These are phyloP conservation scores for Galerina marginata DNA, from an alignment of 768 basidiomycete genomes.

Conservation along the genomic window DNA sequence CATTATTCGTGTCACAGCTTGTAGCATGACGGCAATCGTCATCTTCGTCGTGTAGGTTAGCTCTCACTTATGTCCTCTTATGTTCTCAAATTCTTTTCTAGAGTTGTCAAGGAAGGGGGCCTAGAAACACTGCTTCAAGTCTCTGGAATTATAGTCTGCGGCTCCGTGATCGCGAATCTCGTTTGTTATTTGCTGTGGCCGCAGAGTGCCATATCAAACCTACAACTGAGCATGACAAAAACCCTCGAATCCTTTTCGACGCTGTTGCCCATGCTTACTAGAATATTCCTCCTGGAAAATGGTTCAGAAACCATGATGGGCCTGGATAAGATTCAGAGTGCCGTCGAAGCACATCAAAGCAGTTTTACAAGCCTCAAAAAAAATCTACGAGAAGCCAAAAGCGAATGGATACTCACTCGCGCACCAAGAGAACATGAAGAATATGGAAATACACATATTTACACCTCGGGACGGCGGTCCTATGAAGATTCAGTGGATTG, in stretches of 20 bases:
- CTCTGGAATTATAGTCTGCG: slow-evolving; percentile 76
- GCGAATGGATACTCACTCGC: slow-evolving; percentile 67
- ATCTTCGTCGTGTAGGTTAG: slow-evolving; percentile 76
- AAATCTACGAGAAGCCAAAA: slow-evolving; percentile 84
- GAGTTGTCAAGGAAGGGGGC: slow-evolving; percentile 91
- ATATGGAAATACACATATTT: slow-evolving; percentile 20
- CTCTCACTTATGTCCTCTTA: neutral
- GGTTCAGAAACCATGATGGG: slow-evolving; percentile 54
- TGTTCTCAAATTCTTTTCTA: slow-evolving; percentile 31
- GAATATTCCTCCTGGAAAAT: slow-evolving; percentile 84
- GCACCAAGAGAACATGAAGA: slow-evolving; percentile 32
- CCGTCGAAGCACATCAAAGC: slow-evolving; percentile 84
- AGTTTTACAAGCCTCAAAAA: slow-evolving; percentile 91
- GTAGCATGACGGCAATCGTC: slow-evolving; percentile 84
- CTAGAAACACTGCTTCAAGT: slow-evolving; percentile 74
- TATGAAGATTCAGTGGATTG: slow-evolving; percentile 89
- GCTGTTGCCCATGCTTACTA: slow-evolving; percentile 79
- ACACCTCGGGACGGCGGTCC: slow-evolving; percentile 49
- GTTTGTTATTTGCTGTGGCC: slow-evolving; percentile 88
- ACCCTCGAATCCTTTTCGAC: slow-evolving; percentile 90
- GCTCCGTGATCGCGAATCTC: slow-evolving; percentile 78
- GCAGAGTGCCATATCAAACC: slow-evolving; percentile 79
- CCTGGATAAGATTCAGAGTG: slow-evolving; percentile 71
- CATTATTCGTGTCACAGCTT: slow-evolving; percentile 51
- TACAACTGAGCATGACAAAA: slow-evolving; percentile 85